Evolutionary conservation across 169 alveolate species (phyloP).

Genomic region (Eimeria sp.): DNA sequence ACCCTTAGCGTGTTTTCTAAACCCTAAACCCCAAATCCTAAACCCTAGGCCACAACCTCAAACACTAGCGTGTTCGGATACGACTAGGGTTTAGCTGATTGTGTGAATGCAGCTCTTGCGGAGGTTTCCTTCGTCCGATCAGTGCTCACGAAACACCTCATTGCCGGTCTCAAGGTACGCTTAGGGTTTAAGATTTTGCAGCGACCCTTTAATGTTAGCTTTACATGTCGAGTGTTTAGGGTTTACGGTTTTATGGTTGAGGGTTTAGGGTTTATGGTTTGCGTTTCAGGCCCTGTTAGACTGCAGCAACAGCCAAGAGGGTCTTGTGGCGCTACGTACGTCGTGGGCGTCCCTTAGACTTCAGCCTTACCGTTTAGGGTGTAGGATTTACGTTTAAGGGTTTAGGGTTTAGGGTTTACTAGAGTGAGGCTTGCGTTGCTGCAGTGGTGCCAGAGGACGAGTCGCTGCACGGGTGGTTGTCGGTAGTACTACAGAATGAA

Average conservation of each 20-base stretch:
- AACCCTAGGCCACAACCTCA: background rate
- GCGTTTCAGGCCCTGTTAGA: slow-evolving; percentile 20
- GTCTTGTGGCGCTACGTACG: slow-evolving; percentile 58
- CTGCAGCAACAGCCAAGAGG: slow-evolving; percentile 58
- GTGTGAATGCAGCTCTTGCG: background rate
- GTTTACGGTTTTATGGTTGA: background rate
- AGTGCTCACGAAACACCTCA: slow-evolving; percentile 22
- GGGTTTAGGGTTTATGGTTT: slow-evolving; percentile 42
- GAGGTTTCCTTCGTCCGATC: slow-evolving; percentile 17
- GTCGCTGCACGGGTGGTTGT: slow-evolving; percentile 36
- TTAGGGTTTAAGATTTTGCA: background rate
- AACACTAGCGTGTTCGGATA: background rate
- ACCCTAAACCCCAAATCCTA: slow-evolving; percentile 22
- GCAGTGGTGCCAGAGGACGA: slow-evolving; percentile 46
- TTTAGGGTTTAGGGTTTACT: slow-evolving; percentile 30
- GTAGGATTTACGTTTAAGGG: slow-evolving; percentile 19
- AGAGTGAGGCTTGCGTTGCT: background rate
- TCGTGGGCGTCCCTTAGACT: background rate
- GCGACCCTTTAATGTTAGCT: background rate
- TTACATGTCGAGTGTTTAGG: background rate
- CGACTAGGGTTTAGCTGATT: background rate
- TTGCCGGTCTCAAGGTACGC: slow-evolving; percentile 36
- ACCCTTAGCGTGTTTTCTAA: background rate
- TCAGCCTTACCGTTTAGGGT: background rate
- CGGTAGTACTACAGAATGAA: slow-evolving; percentile 51